Evolutionary conservation across 108 stramenopile genomes (phyloP).

Genomic region (Parietichytrium sp.): DNA sequence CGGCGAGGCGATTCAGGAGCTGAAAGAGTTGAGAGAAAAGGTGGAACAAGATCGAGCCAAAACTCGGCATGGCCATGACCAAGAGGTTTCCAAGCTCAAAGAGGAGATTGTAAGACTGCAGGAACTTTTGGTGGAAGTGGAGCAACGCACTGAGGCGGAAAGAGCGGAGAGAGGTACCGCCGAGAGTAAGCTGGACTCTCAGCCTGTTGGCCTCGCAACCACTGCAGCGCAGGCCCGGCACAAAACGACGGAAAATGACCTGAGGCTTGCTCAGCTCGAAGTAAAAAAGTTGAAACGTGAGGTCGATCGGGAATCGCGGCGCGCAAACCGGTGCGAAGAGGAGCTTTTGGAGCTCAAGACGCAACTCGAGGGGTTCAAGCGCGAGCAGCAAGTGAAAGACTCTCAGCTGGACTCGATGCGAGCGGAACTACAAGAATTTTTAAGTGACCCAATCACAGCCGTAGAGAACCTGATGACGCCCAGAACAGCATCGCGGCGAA

Average conservation of each 20-base stretch:
- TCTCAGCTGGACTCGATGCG: slow-evolving; percentile 22
- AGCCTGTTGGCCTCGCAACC: neutral
- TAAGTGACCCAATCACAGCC: too few relatives aligned
- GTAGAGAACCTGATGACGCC: too few relatives aligned
- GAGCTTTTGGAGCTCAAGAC: neutral
- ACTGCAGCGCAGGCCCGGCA: neutral
- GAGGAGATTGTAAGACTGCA: slow-evolving; percentile 6
- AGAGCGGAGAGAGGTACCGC: neutral
- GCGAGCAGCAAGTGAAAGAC: slow-evolving; percentile 18
- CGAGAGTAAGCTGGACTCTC: neutral
- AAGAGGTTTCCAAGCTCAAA: neutral
- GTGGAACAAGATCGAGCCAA: neutral
- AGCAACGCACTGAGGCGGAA: neutral
- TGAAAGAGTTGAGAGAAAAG: neutral
- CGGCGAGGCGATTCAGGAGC: neutral
- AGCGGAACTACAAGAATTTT: neutral
- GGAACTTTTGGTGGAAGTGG: too few relatives aligned
- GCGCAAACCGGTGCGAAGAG: neutral
- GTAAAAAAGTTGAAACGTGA: neutral
- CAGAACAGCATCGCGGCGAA: too few relatives aligned
- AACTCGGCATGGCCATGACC: neutral
- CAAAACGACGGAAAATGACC: neutral
- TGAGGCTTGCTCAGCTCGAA: neutral
- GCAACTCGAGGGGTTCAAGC: neutral
- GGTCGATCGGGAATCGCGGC: neutral